Conservation (phyloP, 768 basidiomycete genomes). For the Leccinum imitatum region DNA sequence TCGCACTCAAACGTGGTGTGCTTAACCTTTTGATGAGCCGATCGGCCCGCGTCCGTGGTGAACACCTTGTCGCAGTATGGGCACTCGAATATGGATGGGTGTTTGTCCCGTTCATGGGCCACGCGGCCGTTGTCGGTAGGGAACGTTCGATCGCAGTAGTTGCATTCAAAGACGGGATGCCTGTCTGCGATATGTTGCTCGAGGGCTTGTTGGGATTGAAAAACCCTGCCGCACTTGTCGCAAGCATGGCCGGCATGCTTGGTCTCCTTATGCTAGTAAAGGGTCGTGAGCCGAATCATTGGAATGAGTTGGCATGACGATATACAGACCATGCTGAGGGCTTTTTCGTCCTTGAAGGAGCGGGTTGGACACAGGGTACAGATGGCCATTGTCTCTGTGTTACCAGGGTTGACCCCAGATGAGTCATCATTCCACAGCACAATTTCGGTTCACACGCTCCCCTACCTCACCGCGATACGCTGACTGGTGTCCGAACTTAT, state of each 20-base stretch:
- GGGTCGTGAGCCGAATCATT: neutral
- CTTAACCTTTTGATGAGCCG: conserved; percentile 13
- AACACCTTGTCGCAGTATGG: conserved; percentile 15
- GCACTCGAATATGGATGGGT: conserved; percentile 11
- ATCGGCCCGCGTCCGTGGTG: conserved; percentile 2
- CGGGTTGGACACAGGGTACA: conserved; percentile 22
- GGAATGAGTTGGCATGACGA: neutral
- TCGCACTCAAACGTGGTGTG: conserved; percentile 17
- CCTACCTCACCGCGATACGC: no score
- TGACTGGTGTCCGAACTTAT: no score
- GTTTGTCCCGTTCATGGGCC: conserved; percentile 14
- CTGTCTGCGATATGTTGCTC: conserved; percentile 16
- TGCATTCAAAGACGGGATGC: conserved; percentile 16
- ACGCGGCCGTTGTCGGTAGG: conserved; percentile 1
- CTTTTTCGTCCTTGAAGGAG: conserved; percentile 12
- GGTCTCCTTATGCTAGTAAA: conserved; percentile 13
- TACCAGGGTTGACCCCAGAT: no score
- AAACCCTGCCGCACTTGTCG: conserved; percentile 3
- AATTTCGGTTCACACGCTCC: no score
- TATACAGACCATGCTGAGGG: conserved; percentile 16
- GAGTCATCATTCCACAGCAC: no score
- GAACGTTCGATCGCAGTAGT: conserved; percentile 16
- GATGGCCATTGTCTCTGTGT: conserved; percentile 13
- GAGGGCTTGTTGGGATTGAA: conserved; percentile 12
- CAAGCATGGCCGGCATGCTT: conserved; percentile 14